Evolutionary conservation across 2,329 filamentous ascomycete genomes (phyloP).

Genomic region (Xylaria sp.): DNA sequence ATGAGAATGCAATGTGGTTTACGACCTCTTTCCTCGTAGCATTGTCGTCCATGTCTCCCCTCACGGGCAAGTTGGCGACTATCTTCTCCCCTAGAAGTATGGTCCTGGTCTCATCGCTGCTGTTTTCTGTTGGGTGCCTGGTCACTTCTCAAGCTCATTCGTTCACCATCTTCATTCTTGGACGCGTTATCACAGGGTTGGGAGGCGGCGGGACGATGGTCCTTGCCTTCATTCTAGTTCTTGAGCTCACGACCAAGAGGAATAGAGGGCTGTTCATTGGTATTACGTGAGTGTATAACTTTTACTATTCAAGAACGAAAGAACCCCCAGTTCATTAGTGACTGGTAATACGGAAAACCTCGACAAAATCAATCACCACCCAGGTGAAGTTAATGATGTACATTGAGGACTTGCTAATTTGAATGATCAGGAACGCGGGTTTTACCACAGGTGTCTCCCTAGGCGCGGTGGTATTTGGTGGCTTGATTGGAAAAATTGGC

Average conservation of each 20-base stretch:
- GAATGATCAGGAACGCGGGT: slow-evolving; percentile 62
- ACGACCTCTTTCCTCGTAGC: slow-evolving; percentile 74
- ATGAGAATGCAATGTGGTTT: slow-evolving; percentile 78
- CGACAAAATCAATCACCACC: too few species aligned
- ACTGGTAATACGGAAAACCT: background rate
- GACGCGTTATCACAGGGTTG: slow-evolving; percentile 69
- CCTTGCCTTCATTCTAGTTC: slow-evolving; percentile 74
- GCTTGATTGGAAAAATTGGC: slow-evolving; percentile 65
- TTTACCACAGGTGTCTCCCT: slow-evolving; percentile 75
- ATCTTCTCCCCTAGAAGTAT: slow-evolving; percentile 74
- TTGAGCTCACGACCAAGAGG: slow-evolving; percentile 73
- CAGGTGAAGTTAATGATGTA: too few species aligned
- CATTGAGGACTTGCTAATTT: background rate
- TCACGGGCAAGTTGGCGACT: slow-evolving; percentile 73
- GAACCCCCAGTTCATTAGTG: background rate
- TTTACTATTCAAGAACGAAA: background rate
- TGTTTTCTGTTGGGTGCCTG: slow-evolving; percentile 66
- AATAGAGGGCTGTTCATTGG: slow-evolving; percentile 76
- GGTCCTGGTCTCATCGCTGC: slow-evolving; percentile 64
- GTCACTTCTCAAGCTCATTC: slow-evolving; percentile 66
- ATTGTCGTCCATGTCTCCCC: slow-evolving; percentile 68
- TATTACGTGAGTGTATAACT: slow-evolving; percentile 51
- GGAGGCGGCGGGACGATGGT: slow-evolving; percentile 76
- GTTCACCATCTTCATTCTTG: slow-evolving; percentile 69
- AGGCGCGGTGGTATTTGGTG: slow-evolving; percentile 73